These are phyloP conservation scores for Fonsecaea erecta DNA, from an alignment of 2,329 filamentous ascomycete genomes.

Conservation along the genomic window DNA sequence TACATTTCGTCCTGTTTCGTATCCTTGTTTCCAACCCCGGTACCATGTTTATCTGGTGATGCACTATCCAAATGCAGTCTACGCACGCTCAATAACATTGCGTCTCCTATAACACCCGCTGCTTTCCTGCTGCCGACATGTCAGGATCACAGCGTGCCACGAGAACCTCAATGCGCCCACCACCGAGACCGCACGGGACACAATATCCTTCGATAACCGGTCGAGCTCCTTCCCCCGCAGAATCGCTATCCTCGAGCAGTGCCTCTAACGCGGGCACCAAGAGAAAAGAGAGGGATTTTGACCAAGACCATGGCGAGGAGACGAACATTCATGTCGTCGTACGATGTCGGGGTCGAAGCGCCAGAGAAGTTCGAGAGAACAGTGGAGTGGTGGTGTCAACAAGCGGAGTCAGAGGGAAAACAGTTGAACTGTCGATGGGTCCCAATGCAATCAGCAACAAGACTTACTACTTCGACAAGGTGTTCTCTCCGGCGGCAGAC, in stretches of 20 bases:
- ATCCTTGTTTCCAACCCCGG: conserved; percentile 8
- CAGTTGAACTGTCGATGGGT: conserved; percentile 87
- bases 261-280: conserved; percentile 66
- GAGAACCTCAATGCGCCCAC: conserved; percentile 57
- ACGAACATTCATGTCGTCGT: conserved; percentile 99
- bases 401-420: conserved; percentile 83
- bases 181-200: conserved; percentile 48
- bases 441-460: conserved; percentile 93
- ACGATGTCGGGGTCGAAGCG: conserved; percentile 87
- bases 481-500: conserved; percentile 93
- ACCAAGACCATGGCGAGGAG: conserved; percentile 71
- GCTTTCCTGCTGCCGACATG: conserved; percentile 48
- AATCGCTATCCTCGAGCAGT: conserved; percentile 66
- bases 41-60: conserved; percentile 7
- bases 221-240: conserved; percentile 70
- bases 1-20: conserved; percentile 18
- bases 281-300: conserved; percentile 86
- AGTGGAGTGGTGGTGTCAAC: conserved; percentile 89
- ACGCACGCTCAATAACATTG: not conserved
- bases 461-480: conserved; percentile 94
- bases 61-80: not conserved
- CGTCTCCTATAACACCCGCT: not conserved
- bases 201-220: conserved; percentile 57
- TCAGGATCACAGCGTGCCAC: conserved; percentile 58
- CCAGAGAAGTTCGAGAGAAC: conserved; percentile 91